Conservation (phyloP, 495 filamentous ascomycete species). For the Hyaloscypha bicolor region DNA sequence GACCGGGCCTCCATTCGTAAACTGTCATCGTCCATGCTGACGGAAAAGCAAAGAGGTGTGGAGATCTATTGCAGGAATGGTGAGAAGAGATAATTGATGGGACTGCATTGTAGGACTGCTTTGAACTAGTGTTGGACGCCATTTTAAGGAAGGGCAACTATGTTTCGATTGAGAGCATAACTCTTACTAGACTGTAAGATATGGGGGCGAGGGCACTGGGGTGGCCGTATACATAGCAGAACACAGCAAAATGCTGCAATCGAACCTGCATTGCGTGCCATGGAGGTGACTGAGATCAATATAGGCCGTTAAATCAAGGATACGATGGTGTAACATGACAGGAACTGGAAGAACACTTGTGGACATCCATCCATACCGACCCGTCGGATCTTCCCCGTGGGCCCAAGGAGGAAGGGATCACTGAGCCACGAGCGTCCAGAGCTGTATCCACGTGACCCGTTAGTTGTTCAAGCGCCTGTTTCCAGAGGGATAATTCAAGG, state of each 20-base stretch:
- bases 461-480: background rate
- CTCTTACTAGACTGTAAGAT: background rate
- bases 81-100: constrained; percentile 5
- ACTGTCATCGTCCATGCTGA: background rate
- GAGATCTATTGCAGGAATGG: background rate
- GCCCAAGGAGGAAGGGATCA: too few species aligned
- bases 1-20: background rate
- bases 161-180: background rate
- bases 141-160: background rate
- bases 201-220: background rate
- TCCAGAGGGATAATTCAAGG: background rate
- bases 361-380: background rate
- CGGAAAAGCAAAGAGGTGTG: background rate
- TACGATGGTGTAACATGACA: background rate
- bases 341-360: background rate
- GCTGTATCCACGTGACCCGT: background rate
- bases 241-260: background rate
- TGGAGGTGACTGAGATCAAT: background rate
- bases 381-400: background rate
- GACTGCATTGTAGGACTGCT: background rate
- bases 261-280: background rate
- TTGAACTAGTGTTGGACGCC: background rate
- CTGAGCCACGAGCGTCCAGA: too few species aligned
- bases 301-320: background rate
- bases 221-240: background rate